Percentiles rank a stretch among this genome's conserved stretches.
Evolutionary conservation across 768 basidiomycete genomes (phyloP).

Genomic region (Mycena floridula): DNA sequence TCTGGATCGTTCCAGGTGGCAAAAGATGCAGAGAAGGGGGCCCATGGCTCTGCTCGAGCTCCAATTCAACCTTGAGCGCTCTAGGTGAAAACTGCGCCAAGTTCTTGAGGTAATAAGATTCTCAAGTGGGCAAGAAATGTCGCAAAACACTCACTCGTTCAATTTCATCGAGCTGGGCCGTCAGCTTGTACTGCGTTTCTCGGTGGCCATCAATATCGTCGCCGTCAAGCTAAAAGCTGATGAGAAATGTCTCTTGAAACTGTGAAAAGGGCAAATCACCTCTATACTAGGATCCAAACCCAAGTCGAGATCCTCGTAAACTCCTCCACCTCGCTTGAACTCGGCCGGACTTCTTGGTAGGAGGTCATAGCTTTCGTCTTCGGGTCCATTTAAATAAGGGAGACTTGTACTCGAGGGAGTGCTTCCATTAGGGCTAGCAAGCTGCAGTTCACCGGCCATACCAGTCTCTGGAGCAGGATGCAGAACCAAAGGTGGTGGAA

Average conservation of each 20-base stretch:
- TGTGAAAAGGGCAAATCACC: conserved; percentile 17
- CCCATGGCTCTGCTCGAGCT: conserved; percentile 26
- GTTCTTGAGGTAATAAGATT: conserved; percentile 33
- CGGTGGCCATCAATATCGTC: conserved; percentile 70
- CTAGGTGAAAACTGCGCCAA: conserved; percentile 66
- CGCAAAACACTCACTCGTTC: conserved; percentile 45
- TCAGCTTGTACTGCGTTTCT: conserved; percentile 70
- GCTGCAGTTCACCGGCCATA: conserved; percentile 30
- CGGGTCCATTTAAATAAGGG: conserved; percentile 42
- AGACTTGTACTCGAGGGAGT: conserved; percentile 29
- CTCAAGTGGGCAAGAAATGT: conserved; percentile 8
- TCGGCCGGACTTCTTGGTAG: conserved; percentile 30
- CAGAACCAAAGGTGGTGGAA: conserved; percentile 57
- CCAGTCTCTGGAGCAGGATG: conserved; percentile 24
- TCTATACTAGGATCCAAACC: conserved; percentile 41
- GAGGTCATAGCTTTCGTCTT: conserved; percentile 26
- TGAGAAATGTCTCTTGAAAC: neutral
- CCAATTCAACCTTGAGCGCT: conserved; percentile 33
- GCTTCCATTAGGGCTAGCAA: neutral
- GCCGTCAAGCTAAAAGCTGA: conserved; percentile 47
- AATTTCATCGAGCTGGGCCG: conserved; percentile 71
- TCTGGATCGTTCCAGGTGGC: conserved; percentile 15
- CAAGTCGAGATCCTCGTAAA: conserved; percentile 48
- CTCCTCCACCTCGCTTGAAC: conserved; percentile 41
- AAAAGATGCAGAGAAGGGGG: conserved; percentile 26